Percentiles rank a stretch among this genome's conserved stretches.
Evolutionary conservation across 2,329 filamentous ascomycete species (phyloP).

Genomic region (Penicillium corylophilum): DNA sequence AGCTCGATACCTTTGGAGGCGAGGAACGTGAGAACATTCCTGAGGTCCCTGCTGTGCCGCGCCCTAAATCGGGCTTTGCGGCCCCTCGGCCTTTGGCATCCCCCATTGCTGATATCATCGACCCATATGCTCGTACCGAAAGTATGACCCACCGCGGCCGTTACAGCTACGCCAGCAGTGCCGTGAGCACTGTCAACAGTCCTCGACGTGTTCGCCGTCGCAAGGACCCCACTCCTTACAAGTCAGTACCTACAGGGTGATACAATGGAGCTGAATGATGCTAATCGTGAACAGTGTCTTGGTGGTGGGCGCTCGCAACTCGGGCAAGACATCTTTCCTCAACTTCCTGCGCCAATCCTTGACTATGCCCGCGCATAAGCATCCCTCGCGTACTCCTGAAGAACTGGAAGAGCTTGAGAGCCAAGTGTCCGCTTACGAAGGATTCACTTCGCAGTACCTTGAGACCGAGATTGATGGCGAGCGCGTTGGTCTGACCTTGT

Average conservation of each 20-base stretch:
- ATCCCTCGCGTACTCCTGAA: conserved; percentile 57
- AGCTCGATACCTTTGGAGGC: conserved; percentile 59
- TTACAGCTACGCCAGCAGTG: conserved; percentile 93
- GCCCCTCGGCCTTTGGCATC: conserved; percentile 26
- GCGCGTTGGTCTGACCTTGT: conserved; percentile 86
- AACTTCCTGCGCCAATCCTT: conserved; percentile 89
- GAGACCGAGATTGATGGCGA: conserved; percentile 94
- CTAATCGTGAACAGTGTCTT: conserved; percentile 63
- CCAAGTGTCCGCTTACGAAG: conserved; percentile 57
- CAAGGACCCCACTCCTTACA: conserved; percentile 97
- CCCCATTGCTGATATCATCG: conserved; percentile 48
- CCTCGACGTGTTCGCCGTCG: conserved; percentile 86
- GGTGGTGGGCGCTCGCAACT: conserved; percentile 80
- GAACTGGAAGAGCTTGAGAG: conserved; percentile 55
- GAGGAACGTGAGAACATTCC: conserved; percentile 64
- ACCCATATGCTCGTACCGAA: conserved; percentile 79
- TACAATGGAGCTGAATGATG: background rate
- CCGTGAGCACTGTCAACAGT: conserved; percentile 87
- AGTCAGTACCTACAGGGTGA: conserved; percentile 65
- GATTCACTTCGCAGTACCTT: conserved; percentile 83
- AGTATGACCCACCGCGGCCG: conserved; percentile 97
- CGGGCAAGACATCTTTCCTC: conserved; percentile 95
- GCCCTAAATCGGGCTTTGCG: conserved; percentile 24
- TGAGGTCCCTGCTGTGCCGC: conserved; percentile 47
- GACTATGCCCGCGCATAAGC: conserved; percentile 78